Evolutionary conservation across 331 rosid genomes (phyloP), one percentile per base, ranked within the genome.

Genomic region (Ulmus americana): DNA sequence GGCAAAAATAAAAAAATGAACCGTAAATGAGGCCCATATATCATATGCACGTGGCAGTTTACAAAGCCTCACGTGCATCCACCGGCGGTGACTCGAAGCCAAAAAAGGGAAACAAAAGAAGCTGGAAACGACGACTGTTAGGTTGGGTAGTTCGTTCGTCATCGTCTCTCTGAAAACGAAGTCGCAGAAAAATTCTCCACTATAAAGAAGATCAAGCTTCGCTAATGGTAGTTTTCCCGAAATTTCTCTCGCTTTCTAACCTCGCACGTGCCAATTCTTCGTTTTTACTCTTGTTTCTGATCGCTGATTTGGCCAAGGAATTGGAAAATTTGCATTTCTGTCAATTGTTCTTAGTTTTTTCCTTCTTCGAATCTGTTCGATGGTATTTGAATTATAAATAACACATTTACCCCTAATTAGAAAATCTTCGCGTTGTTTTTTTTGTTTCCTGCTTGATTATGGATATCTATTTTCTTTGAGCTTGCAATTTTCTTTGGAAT

Each of bases 221-320:
- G 39, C 16, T 52, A 54, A 65, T 52, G 70, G 70, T 65, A 1
- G 7, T 41, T 65, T 35, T 42, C 39, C 12, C 22, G 18, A n/a
- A 13, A 9, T 55, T 55, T 50, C 59, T 6, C 40, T 61, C 65
- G 10, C 65, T 41, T 40, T 59, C 47, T 14, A 8, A n/a, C 7
- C 54, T 49, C 54, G 54, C 15, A 5, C 15, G 5, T 49, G 54
- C 54, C 7, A 18, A 49, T 39, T 59, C 11, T 40, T 58, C 8
- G 3, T 52, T 6, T 28, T 22, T 55, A 4, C 35, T 13, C 43
- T 20, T 22, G 22, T 45, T 46, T 8, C 47, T 46, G 43, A 47
- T 10, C 14, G 2, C 15, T 18, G 52, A 50, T 49, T 39, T 49
- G 8, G 1, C 18, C 16, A n/a, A 28, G 13, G 39, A 20, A 42